Evolutionary conservation across 2,329 filamentous ascomycete species (phyloP), one percentile per base, ranked within the genome.

Genomic region (Arthrobotrys megalospora): DNA sequence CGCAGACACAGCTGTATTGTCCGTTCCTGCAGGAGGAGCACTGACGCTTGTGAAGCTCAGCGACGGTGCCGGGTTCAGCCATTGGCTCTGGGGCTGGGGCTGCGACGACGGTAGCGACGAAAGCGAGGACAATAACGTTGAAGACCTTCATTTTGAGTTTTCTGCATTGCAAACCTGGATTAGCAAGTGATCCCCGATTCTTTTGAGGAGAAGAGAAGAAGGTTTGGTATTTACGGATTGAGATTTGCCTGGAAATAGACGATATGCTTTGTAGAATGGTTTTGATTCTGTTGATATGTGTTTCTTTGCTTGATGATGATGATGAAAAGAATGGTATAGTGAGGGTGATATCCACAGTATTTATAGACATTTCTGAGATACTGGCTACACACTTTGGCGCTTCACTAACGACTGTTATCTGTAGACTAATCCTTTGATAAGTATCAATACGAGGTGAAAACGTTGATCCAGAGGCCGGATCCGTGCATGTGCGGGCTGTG

Each of bases 101-200:
- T 6, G 58, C 67, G 19, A 71, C 16, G 47, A 41, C 68, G n/a
- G 55, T 60, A 12, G 68, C 58, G 21, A 72, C 68, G 43, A 72
- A 72, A 21, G 68, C 45, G 47, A 72, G 58, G 24, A 58, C 24
- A 47, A 72, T 64, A 41, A 72, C 38, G 47, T 47, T 72, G 68
- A 72, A 45, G 36, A 72, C 55, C 68, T 72, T 72, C 68, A 72
- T 72, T 72, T 55, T 72, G 58, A 52, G 19, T 48, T 58, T 52
- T 68, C 55, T 43, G 19, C 16, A 34, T 6, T 6, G 19, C 7
- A 32, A n/a, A 6, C n/a, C 8, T n/a, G 3, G 16, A 11, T 47
- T 48, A 64, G 60, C 16, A 14, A n/a, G 1, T 11, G 52, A 41
- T 12, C 24, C 16, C 7, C 4, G 16, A 16, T 41, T 19, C 10